A percentile compares a stretch with the other conserved stretches of the same genome.
Conservation (phyloP, 495 filamentous ascomycete genomes). For the Talaromyces nanjingensis region DNA sequence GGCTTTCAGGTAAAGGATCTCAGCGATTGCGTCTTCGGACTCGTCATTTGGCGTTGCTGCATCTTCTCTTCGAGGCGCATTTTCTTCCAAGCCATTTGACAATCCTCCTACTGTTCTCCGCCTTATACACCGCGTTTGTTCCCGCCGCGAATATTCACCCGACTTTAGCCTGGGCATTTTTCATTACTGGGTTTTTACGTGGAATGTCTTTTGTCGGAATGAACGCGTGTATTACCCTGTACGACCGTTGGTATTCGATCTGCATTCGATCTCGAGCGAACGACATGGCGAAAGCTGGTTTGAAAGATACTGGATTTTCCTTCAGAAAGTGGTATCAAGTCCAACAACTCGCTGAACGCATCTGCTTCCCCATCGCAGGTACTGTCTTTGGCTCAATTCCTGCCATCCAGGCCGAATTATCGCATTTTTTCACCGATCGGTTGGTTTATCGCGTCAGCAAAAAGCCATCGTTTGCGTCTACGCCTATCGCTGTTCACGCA, state of each 20-base stretch:
- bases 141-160: conserved; percentile 41
- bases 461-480: conserved; percentile 36
- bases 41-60: conserved; percentile 38
- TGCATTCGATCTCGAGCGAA: conserved; percentile 47
- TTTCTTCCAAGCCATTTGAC: conserved; percentile 59
- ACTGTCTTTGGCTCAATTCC: conserved; percentile 57
- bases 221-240: conserved; percentile 51
- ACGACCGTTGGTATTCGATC: conserved; percentile 54
- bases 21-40: conserved; percentile 21
- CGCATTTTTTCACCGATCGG: conserved; percentile 59
- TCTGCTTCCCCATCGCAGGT: conserved; percentile 54
- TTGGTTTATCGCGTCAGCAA: conserved; percentile 61
- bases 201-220: conserved; percentile 52
- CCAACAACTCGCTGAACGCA: conserved; percentile 44
- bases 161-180: conserved; percentile 44
- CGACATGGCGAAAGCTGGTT: conserved; percentile 56
- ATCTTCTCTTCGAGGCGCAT: conserved; percentile 62
- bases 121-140: conserved; percentile 43
- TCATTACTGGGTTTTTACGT: conserved; percentile 49
- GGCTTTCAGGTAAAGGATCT: conserved; percentile 17
- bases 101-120: conserved; percentile 52
- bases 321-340: conserved; percentile 40
- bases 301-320: conserved; percentile 55
- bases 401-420: conserved; percentile 53
- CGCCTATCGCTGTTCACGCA: background rate